These are phyloP conservation scores for Herpetomonas samuelpessoai DNA, from an alignment of 208 protist species.

Conservation along the genomic window DNA sequence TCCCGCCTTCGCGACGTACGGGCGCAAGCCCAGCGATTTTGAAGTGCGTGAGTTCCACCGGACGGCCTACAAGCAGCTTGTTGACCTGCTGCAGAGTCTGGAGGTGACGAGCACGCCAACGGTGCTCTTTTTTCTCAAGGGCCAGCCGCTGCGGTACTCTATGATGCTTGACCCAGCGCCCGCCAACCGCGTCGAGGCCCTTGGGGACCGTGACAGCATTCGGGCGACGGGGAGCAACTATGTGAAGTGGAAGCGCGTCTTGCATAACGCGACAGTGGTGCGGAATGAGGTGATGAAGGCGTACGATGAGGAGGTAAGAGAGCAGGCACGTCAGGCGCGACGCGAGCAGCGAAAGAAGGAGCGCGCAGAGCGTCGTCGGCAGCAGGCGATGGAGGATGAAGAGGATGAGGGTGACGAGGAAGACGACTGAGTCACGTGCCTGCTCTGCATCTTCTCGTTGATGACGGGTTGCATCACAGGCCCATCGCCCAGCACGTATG, in stretches of 20 bases:
- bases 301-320: slow-evolving; percentile 54
- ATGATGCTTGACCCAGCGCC: slow-evolving; percentile 15
- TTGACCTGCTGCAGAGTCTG: slow-evolving; percentile 56
- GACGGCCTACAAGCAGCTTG: slow-evolving; percentile 55
- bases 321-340: slow-evolving; percentile 33
- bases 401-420: slow-evolving; percentile 64
- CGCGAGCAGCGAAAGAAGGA: slow-evolving; percentile 40
- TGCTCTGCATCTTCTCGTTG: background rate
- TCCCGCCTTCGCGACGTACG: slow-evolving; percentile 45
- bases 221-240: slow-evolving; percentile 54
- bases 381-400: slow-evolving; percentile 29
- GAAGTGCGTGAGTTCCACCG: slow-evolving; percentile 52
- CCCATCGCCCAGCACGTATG: too few species aligned
- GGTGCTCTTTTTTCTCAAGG: slow-evolving; percentile 75
- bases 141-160: slow-evolving; percentile 54
- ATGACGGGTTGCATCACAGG: too few species aligned
- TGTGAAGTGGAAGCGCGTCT: slow-evolving; percentile 61
- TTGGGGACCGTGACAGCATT: slow-evolving; percentile 32
- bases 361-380: slow-evolving; percentile 32
- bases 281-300: slow-evolving; percentile 68
- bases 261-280: slow-evolving; percentile 73
- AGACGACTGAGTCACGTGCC: slow-evolving; percentile 15
- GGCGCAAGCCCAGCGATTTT: slow-evolving; percentile 40
- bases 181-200: slow-evolving; percentile 10
- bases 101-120: slow-evolving; percentile 68